A percentile compares a stretch with the other conserved stretches of the same genome.
Evolutionary conservation across 768 basidiomycete species (phyloP).

Genomic region (Pisolithus marmoratus): DNA sequence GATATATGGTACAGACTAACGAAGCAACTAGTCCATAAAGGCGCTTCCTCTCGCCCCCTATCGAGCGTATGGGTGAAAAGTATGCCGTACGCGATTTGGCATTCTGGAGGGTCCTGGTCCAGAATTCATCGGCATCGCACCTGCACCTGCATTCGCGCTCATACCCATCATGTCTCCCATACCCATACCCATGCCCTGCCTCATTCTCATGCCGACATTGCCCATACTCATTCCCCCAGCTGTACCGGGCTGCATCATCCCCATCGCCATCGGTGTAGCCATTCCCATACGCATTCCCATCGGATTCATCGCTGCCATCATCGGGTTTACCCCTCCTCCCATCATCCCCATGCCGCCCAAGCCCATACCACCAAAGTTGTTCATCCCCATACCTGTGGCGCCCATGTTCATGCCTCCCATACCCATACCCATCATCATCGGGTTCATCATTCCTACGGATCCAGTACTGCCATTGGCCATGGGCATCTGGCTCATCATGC

Average conservation of each 20-base stretch:
- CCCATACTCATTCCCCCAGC: slow-evolving; percentile 30
- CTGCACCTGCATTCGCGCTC: slow-evolving; percentile 33
- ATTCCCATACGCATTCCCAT: slow-evolving; percentile 21
- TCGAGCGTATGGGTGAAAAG: slow-evolving; percentile 63
- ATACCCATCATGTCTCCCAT: slow-evolving; percentile 24
- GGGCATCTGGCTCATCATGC: slow-evolving; percentile 35
- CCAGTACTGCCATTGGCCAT: slow-evolving; percentile 37
- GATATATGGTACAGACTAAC: slow-evolving; percentile 26
- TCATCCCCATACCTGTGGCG: slow-evolving; percentile 19
- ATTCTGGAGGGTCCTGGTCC: slow-evolving; percentile 46
- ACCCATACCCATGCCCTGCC: slow-evolving; percentile 32
- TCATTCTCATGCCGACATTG: slow-evolving; percentile 30
- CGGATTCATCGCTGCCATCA: slow-evolving; percentile 13
- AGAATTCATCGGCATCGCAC: slow-evolving; percentile 36
- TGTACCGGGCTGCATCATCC: slow-evolving; percentile 23
- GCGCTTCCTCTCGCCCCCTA: slow-evolving; percentile 19
- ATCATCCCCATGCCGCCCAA: slow-evolving; percentile 27
- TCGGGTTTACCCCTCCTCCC: slow-evolving; percentile 14
- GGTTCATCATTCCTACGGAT: slow-evolving; percentile 46
- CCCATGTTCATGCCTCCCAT: slow-evolving; percentile 41
- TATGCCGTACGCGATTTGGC: slow-evolving; percentile 49
- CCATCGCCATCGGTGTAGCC: slow-evolving; percentile 29
- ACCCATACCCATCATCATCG: slow-evolving; percentile 44
- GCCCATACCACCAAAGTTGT: slow-evolving; percentile 19
- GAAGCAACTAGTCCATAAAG: slow-evolving; percentile 1